Evolutionary conservation across 106 monocot species (phyloP), one percentile per base, ranked within the genome.

Genomic region (Triglochin maritima): DNA sequence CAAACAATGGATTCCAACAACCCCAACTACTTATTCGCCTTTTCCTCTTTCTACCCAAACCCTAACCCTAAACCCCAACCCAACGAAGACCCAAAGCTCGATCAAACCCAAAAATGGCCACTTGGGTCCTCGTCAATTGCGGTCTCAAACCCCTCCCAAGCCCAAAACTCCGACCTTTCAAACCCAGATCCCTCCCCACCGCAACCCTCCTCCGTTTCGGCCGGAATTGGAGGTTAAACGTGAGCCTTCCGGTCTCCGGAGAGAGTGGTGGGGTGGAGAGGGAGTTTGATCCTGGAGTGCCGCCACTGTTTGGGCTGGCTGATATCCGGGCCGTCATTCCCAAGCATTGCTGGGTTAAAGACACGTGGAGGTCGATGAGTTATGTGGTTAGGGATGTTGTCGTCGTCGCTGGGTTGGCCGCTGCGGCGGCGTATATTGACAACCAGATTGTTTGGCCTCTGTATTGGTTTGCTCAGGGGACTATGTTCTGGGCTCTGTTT

Each of bases 401-500:
- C 7, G 46, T 73, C 45, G 81, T 87, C 48, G 44, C 55, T 3
- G 84, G 62, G 12, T 63, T 90, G 41, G 75, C 67, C 10, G 75
- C 56, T 4, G 74, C 72, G 0, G 84, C 84, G 44, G 75, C 79
- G 29, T 47, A 16, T 46, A 7, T 79, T 49, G 49, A 79, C 59
- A 56, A 47, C 17, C 75, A 74, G 75, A 0, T 71, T 3, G 57
- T 74, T 4, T 90, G 86, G 86, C 80, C 84, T 2, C 55, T 84
- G 46, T 90, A 90, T 51, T 86, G 81, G 86, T 52, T 68, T 11
- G 86, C 84, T 2, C 86, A 90, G 68, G 90, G 90, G 4, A 90
- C 86, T 61, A 86, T 87, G 90, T 90, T 90, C 57, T 90, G 90
- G 86, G 86, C 90, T 56, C 64, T 87, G 60, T 90, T 90, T 64